These are phyloP conservation scores for Rubroboletus satanas DNA, from an alignment of 768 basidiomycete genomes.

Conservation along the genomic window DNA sequence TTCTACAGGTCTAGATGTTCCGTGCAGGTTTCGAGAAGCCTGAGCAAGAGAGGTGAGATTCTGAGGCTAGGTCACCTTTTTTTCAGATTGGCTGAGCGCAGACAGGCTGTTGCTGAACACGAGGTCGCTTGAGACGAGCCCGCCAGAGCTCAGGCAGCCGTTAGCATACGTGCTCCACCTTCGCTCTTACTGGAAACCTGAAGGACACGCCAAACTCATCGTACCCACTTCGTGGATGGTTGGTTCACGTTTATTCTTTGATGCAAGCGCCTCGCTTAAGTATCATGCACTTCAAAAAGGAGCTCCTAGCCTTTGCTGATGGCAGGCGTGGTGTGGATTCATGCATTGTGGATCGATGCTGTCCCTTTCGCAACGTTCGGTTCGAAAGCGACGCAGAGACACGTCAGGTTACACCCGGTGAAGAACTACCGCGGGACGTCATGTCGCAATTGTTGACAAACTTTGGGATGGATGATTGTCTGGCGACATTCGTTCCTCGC, in stretches of 20 bases:
- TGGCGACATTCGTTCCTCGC: conserved; percentile 7
- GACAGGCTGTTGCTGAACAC: conserved; percentile 9
- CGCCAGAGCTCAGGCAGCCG: conserved; percentile 14
- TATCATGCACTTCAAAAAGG: conserved; percentile 2
- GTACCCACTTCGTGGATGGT: conserved; percentile 27
- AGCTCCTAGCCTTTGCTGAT: neutral
- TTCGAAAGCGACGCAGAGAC: conserved; percentile 8
- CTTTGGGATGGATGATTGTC: neutral
- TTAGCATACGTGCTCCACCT: conserved; percentile 24
- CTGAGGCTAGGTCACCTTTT: neutral
- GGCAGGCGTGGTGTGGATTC: neutral
- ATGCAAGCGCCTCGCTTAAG: neutral
- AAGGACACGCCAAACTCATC: conserved; percentile 14
- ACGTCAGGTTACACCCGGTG: neutral
- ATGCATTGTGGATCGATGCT: neutral
- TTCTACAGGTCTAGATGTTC: conserved; percentile 4
- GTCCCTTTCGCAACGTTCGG: conserved; percentile 18
- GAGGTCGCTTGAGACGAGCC: conserved; percentile 11
- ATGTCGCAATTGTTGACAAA: conserved; percentile 9
- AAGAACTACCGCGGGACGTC: conserved; percentile 9
- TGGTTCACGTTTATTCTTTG: neutral
- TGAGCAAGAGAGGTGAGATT: conserved; percentile 9
- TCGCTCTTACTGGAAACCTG: conserved; percentile 20
- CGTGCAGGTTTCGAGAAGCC: neutral
- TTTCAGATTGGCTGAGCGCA: neutral